Base-by-base conservation (phyloP, 2,329 filamentous ascomycete species). In the Colletotrichum horii region DNA sequence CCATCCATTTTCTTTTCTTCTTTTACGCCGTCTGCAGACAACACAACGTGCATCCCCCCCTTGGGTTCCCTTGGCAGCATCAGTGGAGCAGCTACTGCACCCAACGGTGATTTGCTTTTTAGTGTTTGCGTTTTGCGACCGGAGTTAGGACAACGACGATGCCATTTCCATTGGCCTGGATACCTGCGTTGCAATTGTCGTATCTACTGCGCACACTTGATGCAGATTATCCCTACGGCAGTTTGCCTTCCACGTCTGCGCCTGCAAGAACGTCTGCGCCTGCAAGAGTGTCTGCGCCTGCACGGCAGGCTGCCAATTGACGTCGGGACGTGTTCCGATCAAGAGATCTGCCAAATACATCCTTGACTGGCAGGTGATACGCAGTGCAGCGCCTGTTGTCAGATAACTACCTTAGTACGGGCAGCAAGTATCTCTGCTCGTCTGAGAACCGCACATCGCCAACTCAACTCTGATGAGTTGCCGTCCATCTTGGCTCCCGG, bases 11-110 rank as follows among this genome's bases (percentile, higher is more conserved):
- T 58, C 32, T 65, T 65, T 48, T 55, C 28, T 28, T 56, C 28
- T 67, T 61, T 48, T 62, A 71, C 72, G 71, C 72, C 60, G 43
- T 60, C 67, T 52, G 71, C 71, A 74, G 67, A 71, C 60, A 48
- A 28, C 34, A 30, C 58, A 48, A 32, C 60, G 43, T 65, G 43
- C 56, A 24, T 55, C 32, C 12, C 22, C 19, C 38, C 22, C 38
- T 28, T 55, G 24, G 36, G 62, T 32, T 34, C 24, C 43, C 43
- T 22, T 26, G 36, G 19, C 24, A 22, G 11, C 43, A 61, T 71
- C 58, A 55, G 71, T 74, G 71, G 71, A 52, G 38, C 66, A 14
- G 8, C 66, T 62, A 61, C 66, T 70, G 66, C 66, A 70, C 66
- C 66, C 32, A 70, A 43, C 66, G 66, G 66, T 69, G 66, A 70